These are phyloP conservation scores for Talaromyces atroroseus DNA, from an alignment of 2,329 filamentous ascomycete species.

Conservation along the genomic window DNA sequence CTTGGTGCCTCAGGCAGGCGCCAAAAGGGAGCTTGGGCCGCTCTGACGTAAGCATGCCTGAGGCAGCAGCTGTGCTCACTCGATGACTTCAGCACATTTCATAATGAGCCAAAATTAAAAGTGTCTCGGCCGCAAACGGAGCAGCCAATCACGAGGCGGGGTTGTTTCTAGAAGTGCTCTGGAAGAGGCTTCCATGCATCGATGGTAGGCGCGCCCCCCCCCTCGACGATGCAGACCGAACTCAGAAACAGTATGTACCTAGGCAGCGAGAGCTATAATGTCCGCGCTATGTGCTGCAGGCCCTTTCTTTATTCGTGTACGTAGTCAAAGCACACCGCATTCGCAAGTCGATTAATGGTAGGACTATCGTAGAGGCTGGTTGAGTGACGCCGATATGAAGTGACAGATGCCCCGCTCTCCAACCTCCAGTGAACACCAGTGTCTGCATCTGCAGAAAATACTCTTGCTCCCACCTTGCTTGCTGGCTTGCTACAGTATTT, in stretches of 20 bases:
- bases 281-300: too few species aligned
- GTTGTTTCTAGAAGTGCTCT: constrained; percentile 1
- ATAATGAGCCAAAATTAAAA: too few species aligned
- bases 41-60: constrained; percentile 6
- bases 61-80: background rate
- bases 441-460: too few species aligned
- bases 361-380: too few species aligned
- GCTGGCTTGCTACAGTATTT: background rate
- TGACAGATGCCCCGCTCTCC: background rate
- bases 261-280: too few species aligned
- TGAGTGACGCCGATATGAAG: background rate
- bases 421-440: too few species aligned
- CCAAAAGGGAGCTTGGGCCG: constrained; percentile 10
- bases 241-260: too few species aligned
- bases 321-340: too few species aligned
- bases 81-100: background rate
- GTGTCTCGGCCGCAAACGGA: background rate
- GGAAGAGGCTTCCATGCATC: background rate
- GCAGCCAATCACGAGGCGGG: background rate
- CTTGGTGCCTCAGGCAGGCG: constrained; percentile 1
- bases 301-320: too few species aligned
- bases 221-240: background rate
- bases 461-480: background rate
- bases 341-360: too few species aligned
- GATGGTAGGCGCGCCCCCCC: background rate